A percentile compares a stretch with the other conserved stretches of the same genome.
These are phyloP conservation scores for Nymphaea colorata DNA, from an alignment of 164 flowering plant genomes.

Conservation along the genomic window DNA sequence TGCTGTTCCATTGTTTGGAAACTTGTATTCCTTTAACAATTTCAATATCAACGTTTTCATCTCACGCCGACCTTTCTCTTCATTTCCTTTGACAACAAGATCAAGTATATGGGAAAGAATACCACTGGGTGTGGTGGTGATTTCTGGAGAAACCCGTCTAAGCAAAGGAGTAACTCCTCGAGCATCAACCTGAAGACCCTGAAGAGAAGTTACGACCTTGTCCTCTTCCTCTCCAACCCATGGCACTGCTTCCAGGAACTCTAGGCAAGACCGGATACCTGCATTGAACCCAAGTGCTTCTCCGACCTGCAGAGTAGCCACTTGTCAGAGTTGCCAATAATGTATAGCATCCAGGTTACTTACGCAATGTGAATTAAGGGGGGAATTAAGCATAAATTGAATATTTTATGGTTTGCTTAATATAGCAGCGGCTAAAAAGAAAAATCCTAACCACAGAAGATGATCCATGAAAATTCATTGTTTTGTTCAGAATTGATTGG, in stretches of 20 bases:
- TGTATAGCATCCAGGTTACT: too few relatives aligned
- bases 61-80: conserved; percentile 83
- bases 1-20: conserved; percentile 23
- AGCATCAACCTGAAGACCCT: conserved; percentile 43
- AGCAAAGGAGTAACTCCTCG: conserved; percentile 47
- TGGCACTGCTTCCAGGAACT: conserved; percentile 93
- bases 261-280: conserved; percentile 72
- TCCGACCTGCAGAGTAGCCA: conserved; percentile 47
- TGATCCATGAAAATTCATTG: too few relatives aligned
- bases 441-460: too few relatives aligned
- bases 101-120: conserved; percentile 68
- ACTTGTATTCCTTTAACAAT: conserved; percentile 62
- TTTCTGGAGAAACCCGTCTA: conserved; percentile 60
- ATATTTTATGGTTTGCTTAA: too few relatives aligned
- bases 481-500: too few relatives aligned
- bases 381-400: too few relatives aligned
- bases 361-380: too few relatives aligned
- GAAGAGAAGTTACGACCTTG: conserved; percentile 69
- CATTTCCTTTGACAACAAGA: conserved; percentile 79
- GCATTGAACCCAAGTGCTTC: conserved; percentile 56
- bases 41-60: conserved; percentile 83
- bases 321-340: neutral
- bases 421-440: too few relatives aligned
- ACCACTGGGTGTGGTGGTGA: conserved; percentile 40
- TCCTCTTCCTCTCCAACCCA: conserved; percentile 99